phyloP scores from a whole-genome alignment of 352 stramenopile genomes.

The Globisporangium barbulae region DNA sequence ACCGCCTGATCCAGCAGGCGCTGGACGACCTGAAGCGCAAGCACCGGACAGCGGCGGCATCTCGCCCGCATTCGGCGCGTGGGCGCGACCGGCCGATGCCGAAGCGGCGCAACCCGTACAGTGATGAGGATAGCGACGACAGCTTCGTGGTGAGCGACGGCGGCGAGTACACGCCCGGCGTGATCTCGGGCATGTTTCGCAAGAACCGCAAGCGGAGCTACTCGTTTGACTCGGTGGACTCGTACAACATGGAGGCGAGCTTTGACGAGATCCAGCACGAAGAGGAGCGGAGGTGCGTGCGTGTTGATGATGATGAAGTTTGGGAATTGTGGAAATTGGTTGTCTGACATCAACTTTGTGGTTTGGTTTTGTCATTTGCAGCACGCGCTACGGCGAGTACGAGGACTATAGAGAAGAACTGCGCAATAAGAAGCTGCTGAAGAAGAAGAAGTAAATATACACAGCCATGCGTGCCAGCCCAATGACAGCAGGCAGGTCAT shows the following conservation, averaged over 20 bases:
- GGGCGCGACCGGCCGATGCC: conserved; percentile 16
- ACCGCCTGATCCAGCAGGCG: conserved; percentile 78
- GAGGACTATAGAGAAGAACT: conserved; percentile 83
- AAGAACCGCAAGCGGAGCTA: conserved; percentile 72
- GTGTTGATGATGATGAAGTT: not conserved
- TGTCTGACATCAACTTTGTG: not conserved
- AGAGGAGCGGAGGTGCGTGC: conserved; percentile 69
- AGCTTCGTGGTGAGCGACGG: conserved; percentile 84
- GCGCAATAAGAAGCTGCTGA: conserved; percentile 79
- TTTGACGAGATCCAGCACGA: conserved; percentile 86
- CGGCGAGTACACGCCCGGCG: conserved; percentile 69
- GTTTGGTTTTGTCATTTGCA: conserved; percentile 17
- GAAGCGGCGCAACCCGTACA: conserved; percentile 59
- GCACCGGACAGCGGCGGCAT: conserved; percentile 49
- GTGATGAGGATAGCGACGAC: conserved; percentile 85
- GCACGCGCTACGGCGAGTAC: conserved; percentile 73
- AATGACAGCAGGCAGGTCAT: not conserved
- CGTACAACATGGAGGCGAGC: conserved; percentile 83
- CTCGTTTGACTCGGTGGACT: conserved; percentile 78
- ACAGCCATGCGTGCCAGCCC: not conserved
- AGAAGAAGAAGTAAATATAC: conserved; percentile 54
- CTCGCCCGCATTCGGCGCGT: conserved; percentile 28
- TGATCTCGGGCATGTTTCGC: conserved; percentile 77
- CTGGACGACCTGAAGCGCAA: conserved; percentile 73
- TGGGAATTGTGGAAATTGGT: not conserved